Percentiles rank a stretch among this genome's conserved stretches.
phyloP scores from a whole-genome alignment of 2,329 filamentous ascomycete genomes.

The Metarhizium guizhouense region DNA sequence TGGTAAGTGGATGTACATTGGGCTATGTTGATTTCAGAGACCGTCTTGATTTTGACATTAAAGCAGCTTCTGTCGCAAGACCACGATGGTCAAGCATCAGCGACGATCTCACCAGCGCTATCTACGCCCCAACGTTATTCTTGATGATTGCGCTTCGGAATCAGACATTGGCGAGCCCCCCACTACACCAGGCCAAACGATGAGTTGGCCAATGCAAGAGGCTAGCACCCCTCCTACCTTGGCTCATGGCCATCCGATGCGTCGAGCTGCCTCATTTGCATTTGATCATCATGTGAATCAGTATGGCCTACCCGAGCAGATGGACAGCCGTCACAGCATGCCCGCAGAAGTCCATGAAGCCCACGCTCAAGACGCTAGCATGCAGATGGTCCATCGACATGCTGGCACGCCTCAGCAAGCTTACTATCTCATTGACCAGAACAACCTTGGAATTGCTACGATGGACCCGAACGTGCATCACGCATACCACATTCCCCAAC shows the following conservation, averaged over 20 bases:
- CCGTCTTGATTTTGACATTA: not conserved
- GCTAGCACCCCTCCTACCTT: conserved; percentile 29
- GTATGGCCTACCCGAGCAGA: conserved; percentile 31
- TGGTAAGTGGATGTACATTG: conserved; percentile 29
- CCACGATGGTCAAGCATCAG: conserved; percentile 62
- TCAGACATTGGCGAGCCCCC: conserved; percentile 51
- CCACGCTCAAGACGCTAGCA: conserved; percentile 32
- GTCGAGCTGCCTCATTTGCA: conserved; percentile 44
- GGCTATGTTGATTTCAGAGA: no score
- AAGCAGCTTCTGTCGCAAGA: conserved; percentile 60
- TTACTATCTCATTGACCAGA: conserved; percentile 53
- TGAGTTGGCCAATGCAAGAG: conserved; percentile 41
- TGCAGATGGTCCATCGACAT: conserved; percentile 41
- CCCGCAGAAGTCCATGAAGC: conserved; percentile 35
- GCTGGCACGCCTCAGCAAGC: conserved; percentile 35
- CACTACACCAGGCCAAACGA: conserved; percentile 45
- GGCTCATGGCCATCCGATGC: conserved; percentile 31
- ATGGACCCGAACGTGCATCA: conserved; percentile 46
- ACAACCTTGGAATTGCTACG: conserved; percentile 52
- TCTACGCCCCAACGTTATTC: conserved; percentile 42
- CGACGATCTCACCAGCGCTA: conserved; percentile 52
- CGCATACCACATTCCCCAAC: conserved; percentile 43
- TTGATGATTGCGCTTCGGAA: conserved; percentile 46
- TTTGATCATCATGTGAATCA: conserved; percentile 42
- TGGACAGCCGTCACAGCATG: conserved; percentile 38